Conservation (phyloP, 257 asterid species). For the Nicotiana tabacum region DNA sequence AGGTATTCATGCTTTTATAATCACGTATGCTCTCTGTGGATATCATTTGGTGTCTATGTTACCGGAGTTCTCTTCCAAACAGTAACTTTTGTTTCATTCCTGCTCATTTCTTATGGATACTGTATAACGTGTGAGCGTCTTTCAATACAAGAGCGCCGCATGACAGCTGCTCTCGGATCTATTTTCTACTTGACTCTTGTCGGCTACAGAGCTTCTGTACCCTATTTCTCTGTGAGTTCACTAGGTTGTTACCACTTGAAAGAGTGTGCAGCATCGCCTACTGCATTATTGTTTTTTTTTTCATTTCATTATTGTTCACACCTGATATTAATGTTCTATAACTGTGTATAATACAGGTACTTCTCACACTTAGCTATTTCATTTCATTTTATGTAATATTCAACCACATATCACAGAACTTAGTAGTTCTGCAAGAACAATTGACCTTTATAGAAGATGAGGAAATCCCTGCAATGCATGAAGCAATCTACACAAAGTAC, state of each 20-base stretch:
- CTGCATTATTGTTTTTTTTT: not conserved
- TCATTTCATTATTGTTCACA: not conserved
- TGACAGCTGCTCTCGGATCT: constrained; percentile 51
- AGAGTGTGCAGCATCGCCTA: not conserved
- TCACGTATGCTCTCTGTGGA: constrained; percentile 73
- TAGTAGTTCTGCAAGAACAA: constrained; percentile 57
- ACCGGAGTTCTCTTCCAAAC: constrained; percentile 74
- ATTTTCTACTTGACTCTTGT: constrained; percentile 73
- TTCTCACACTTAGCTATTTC: constrained; percentile 50
- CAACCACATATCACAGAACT: constrained; percentile 56
- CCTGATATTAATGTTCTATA: not conserved
- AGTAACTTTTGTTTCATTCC: constrained; percentile 49
- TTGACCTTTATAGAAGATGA: constrained; percentile 60
- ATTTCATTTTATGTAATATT: constrained; percentile 58
- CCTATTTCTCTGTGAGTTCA: constrained; percentile 73
- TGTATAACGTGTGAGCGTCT: constrained; percentile 76
- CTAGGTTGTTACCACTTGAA: not conserved
- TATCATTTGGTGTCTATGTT: constrained; percentile 85
- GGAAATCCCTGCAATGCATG: constrained; percentile 64
- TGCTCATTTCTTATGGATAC: constrained; percentile 77
- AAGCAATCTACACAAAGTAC: constrained; percentile 65
- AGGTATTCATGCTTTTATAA: constrained; percentile 71
- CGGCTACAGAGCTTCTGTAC: constrained; percentile 76
- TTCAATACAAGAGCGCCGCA: constrained; percentile 61
- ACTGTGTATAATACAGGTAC: constrained; percentile 34